Conservation (phyloP, 495 filamentous ascomycete species). For the Xylaria grammica region DNA sequence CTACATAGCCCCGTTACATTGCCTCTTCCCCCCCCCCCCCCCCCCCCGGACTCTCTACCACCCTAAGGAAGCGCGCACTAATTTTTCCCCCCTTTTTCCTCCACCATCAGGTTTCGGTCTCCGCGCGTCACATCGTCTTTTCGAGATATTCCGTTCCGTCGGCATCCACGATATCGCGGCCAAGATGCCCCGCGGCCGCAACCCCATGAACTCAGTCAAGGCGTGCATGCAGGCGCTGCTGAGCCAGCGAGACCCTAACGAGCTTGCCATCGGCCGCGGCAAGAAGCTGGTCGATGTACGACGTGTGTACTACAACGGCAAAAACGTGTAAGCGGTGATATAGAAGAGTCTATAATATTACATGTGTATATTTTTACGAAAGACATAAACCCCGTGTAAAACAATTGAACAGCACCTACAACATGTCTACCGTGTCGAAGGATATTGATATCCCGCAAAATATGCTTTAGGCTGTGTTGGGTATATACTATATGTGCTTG, state of each 20-base stretch:
- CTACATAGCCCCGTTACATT: too few species aligned
- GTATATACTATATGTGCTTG: not conserved
- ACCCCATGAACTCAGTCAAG: slow-evolving; percentile 97
- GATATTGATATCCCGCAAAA: too few species aligned
- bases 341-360: not conserved
- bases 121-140: slow-evolving; percentile 86
- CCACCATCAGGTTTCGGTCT: slow-evolving; percentile 78
- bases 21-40: not conserved
- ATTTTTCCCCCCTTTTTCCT: too few species aligned
- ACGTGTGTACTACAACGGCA: slow-evolving; percentile 95
- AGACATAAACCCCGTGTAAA: slow-evolving; percentile 9
- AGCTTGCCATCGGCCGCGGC: slow-evolving; percentile 82
- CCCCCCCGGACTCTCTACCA: not conserved
- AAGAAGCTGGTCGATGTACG: slow-evolving; percentile 95
- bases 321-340: slow-evolving; percentile 50
- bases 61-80: slow-evolving; percentile 7
- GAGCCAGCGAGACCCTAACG: slow-evolving; percentile 83
- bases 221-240: slow-evolving; percentile 81
- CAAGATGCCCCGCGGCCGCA: slow-evolving; percentile 75
- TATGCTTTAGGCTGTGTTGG: not conserved
- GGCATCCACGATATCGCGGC: slow-evolving; percentile 88
- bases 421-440: not conserved
- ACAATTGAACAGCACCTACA: slow-evolving; percentile 3
- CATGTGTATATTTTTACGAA: slow-evolving; percentile 22
- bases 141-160: slow-evolving; percentile 82